Evolutionary conservation across 176 grass and related monocot species (phyloP).

Genomic region (Urochloa ruziziensis): DNA sequence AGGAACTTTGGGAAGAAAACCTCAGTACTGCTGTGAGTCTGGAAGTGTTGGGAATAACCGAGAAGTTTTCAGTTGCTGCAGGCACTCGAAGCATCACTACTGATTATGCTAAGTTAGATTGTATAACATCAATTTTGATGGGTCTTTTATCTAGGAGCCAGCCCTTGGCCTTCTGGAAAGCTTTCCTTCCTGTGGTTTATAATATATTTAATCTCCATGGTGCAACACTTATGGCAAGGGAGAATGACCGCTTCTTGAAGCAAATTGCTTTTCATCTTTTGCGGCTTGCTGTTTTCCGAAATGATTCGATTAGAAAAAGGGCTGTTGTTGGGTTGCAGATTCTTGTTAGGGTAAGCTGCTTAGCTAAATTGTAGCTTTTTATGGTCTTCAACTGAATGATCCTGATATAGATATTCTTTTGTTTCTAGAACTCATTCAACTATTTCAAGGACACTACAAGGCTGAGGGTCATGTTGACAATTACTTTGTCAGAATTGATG

Average conservation of each 20-base stretch:
- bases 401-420: conserved; percentile 48
- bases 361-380: conserved; percentile 30
- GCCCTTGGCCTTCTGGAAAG: conserved; percentile 89
- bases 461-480: conserved; percentile 96
- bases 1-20: conserved; percentile 99
- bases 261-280: conserved; percentile 98
- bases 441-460: conserved; percentile 91
- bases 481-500: conserved; percentile 95
- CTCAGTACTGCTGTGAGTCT: conserved; percentile 89
- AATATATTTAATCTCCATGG: conserved; percentile 90
- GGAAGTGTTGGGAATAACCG: conserved; percentile 84
- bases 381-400: conserved; percentile 26
- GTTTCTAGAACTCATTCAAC: conserved; percentile 79
- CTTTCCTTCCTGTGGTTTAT: conserved; percentile 77
- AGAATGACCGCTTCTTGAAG: conserved; percentile 99
- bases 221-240: conserved; percentile 89
- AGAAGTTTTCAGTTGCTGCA: conserved; percentile 87
- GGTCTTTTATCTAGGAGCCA: conserved; percentile 87
- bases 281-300: conserved; percentile 90
- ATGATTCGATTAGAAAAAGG: conserved; percentile 82
- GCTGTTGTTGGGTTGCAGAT: conserved; percentile 89
- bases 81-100: conserved; percentile 80
- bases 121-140: conserved; percentile 82
- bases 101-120: conserved; percentile 93
- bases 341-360: conserved; percentile 84